Base-by-base conservation (phyloP, 768 basidiomycete species). In the Leucocoprinus leucothites region DNA sequence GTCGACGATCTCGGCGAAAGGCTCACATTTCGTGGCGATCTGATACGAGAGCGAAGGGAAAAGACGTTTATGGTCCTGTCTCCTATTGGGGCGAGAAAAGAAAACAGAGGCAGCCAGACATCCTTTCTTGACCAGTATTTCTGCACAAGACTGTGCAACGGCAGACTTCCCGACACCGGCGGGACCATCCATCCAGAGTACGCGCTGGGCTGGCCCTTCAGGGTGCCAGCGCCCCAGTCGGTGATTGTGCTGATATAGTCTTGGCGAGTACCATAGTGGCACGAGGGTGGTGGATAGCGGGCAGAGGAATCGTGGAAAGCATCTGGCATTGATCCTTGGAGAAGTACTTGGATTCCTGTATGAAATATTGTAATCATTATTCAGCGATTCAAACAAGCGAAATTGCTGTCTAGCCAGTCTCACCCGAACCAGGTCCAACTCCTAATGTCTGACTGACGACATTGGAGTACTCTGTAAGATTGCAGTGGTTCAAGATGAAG, bases 161-260 rank as follows among this genome's bases (percentile, higher is more conserved):
- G 57, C 52, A 14, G 57, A 49, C 21, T 58, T 58, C 18, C 52
- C 57, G 25, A 44, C 49, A 28, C 56, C 56, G 8, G 49, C 56
- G n/a, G 28, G 45, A 2, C 49, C 56, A 46, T 36, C 4, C 36
- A 57, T 24, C 56, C 56, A 57, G 9, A 47, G 21, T 0, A 57
- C 38, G 4, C 40, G 41, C 9, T 44, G 18, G 19, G 7, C 13
- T 41, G 25, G 11, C n/a, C n/a, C n/a, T 40, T 11, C 1, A 26
- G 22, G 18, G 49, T 25, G 0, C 36, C 49, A 16, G 19, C 8
- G 6, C 36, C 49, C 49, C 38, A 50, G n/a, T 6, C 42, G 9
- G 18, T 34, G n/a, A 53, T 31, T 5, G 24, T 14, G 7, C 22
- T 9, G 21, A 44, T 35, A 16, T 34, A 45, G 9, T 35, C 26